These are phyloP conservation scores for Colletotrichum sidae DNA, from an alignment of 2,329 filamentous ascomycete genomes.

Conservation along the genomic window DNA sequence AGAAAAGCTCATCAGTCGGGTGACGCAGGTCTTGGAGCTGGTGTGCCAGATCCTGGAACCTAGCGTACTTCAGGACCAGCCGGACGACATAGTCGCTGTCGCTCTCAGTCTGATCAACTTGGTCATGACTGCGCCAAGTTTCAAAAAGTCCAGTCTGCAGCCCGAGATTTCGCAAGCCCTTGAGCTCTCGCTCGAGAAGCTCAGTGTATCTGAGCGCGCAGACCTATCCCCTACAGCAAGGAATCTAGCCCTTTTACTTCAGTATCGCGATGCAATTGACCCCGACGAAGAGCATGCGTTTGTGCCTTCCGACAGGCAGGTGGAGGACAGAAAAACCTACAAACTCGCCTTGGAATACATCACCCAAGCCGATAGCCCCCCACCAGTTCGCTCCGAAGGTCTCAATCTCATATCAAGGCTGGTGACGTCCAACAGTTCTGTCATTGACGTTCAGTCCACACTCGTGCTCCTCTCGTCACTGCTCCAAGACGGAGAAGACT, in stretches of 20 bases:
- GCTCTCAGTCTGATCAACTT: constrained; percentile 72
- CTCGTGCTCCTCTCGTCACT: constrained; percentile 73
- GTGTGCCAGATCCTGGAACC: constrained; percentile 69
- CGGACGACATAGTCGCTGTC: constrained; percentile 63
- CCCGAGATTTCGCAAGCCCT: constrained; percentile 56
- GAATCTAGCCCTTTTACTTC: constrained; percentile 67
- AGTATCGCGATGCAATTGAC: constrained; percentile 66
- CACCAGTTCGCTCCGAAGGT: constrained; percentile 75
- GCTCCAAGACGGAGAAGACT: constrained; percentile 75
- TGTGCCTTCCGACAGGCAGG: constrained; percentile 58
- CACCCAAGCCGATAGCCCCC: constrained; percentile 69
- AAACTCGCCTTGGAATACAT: constrained; percentile 74
- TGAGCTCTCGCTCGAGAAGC: constrained; percentile 59
- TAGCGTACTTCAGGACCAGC: constrained; percentile 53
- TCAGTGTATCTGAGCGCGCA: constrained; percentile 52
- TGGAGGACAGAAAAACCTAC: constrained; percentile 72
- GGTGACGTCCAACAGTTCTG: constrained; percentile 64
- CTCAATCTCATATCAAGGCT: constrained; percentile 70
- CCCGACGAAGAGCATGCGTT: constrained; percentile 52
- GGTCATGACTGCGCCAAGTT: constrained; percentile 68
- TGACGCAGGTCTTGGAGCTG: constrained; percentile 73
- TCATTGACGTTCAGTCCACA: constrained; percentile 75
- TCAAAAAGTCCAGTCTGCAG: constrained; percentile 61
- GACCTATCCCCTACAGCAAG: constrained; percentile 64
- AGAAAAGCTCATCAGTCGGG: constrained; percentile 72